phyloP scores from a whole-genome alignment of 768 basidiomycete genomes.

The Boletus huronensis region DNA sequence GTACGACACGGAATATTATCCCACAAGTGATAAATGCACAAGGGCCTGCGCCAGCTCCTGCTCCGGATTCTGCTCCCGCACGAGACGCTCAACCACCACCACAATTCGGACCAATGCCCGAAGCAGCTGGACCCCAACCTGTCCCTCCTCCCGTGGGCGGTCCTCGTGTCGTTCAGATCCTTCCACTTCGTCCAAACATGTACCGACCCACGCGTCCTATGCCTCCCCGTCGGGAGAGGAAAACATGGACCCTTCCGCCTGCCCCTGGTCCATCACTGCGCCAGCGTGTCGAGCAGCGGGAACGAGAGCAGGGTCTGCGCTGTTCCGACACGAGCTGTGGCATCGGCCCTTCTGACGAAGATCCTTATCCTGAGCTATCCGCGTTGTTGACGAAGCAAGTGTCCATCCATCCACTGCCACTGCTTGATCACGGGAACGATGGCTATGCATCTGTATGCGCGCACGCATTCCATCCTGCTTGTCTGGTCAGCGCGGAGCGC shows the following conservation, averaged over 20 bases:
- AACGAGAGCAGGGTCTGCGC: conserved; percentile 67
- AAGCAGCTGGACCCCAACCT: conserved; percentile 6
- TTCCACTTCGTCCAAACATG: conserved; percentile 20
- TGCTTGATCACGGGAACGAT: conserved; percentile 17
- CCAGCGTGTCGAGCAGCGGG: conserved; percentile 67
- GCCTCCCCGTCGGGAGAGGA: conserved; percentile 36
- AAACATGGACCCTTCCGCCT: conserved; percentile 56
- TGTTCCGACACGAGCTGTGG: conserved; percentile 75
- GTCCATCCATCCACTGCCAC: conserved; percentile 21
- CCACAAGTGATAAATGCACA: conserved; percentile 22
- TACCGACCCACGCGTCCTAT: conserved; percentile 23
- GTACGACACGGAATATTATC: conserved; percentile 24
- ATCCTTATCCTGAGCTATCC: conserved; percentile 43
- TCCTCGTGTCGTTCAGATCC: conserved; percentile 14
- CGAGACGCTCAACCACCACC: conserved; percentile 6
- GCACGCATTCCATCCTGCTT: conserved; percentile 70
- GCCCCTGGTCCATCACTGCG: conserved; percentile 70
- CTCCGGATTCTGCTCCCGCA: background rate
- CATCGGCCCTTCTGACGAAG: conserved; percentile 71
- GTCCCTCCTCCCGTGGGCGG: background rate
- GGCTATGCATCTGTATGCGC: conserved; percentile 40
- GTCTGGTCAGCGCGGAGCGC: conserved; percentile 66
- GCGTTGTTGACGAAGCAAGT: conserved; percentile 21
- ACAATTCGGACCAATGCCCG: conserved; percentile 6
- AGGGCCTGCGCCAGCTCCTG: background rate